These are phyloP conservation scores for Aristolochia contorta DNA, from an alignment of 164 flowering plant genomes.

Conservation along the genomic window DNA sequence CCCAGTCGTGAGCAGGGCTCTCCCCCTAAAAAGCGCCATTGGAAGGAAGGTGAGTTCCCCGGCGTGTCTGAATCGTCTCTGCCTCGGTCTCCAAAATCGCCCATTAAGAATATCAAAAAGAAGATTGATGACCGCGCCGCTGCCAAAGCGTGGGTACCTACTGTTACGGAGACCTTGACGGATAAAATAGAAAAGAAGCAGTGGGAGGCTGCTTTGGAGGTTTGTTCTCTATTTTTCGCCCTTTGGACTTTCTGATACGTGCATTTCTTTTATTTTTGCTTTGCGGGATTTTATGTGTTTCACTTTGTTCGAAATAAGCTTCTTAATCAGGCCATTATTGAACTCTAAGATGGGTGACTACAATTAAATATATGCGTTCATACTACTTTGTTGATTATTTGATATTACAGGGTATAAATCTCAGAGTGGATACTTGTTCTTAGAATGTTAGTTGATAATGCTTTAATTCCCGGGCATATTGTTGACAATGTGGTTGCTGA, in stretches of 20 bases:
- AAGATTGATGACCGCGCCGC: conserved; percentile 47
- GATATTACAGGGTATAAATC: too few relatives aligned
- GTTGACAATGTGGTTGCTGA: too few relatives aligned
- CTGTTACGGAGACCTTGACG: conserved; percentile 75
- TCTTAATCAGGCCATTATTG: not conserved
- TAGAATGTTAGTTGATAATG: too few relatives aligned
- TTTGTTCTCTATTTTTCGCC: conserved; percentile 4
- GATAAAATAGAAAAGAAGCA: conserved; percentile 59
- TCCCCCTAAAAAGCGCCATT: conserved; percentile 40
- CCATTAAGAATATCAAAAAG: conserved; percentile 76
- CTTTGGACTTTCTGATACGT: too few relatives aligned
- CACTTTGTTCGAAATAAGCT: not conserved
- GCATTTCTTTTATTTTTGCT: not conserved
- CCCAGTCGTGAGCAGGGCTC: conserved; percentile 5
- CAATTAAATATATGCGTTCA: too few relatives aligned
- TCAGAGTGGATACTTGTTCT: too few relatives aligned
- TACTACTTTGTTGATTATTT: too few relatives aligned
- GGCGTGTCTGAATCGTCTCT: conserved; percentile 26
- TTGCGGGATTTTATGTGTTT: not conserved
- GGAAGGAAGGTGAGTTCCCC: conserved; percentile 89
- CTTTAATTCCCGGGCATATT: too few relatives aligned
- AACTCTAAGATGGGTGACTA: too few relatives aligned
- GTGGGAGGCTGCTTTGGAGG: conserved; percentile 80
- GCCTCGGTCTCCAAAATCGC: conserved; percentile 20
- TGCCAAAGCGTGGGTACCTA: conserved; percentile 71